A percentile compares a stretch with the other conserved stretches of the same genome.
Conservation (phyloP, 164 flowering plant genomes). For the Aristolochia californica region DNA sequence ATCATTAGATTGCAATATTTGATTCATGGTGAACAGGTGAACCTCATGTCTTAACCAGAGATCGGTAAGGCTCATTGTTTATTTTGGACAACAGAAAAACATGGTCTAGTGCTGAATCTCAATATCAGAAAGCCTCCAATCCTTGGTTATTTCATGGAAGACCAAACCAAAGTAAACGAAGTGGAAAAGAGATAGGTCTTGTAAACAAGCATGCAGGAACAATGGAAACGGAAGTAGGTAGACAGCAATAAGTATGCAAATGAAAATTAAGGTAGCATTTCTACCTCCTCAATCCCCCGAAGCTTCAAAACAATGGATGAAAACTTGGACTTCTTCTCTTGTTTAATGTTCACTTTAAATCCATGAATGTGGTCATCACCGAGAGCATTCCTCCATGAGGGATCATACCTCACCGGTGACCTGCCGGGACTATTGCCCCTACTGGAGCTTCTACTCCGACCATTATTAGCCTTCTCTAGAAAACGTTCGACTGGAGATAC, state of each 20-base stretch:
- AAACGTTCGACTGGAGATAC: slow-evolving; percentile 82
- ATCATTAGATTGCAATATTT: too few species aligned
- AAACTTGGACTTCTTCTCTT: slow-evolving; percentile 86
- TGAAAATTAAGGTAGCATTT: not conserved
- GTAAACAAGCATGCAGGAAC: not conserved
- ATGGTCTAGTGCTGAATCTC: not conserved
- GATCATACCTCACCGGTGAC: slow-evolving; percentile 64
- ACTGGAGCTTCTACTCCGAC: slow-evolving; percentile 86
- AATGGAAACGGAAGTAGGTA: not conserved
- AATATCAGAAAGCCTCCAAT: not conserved
- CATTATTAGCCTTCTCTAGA: slow-evolving; percentile 66
- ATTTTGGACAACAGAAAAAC: too few species aligned
- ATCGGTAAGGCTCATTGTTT: too few species aligned
- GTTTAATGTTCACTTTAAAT: slow-evolving; percentile 84
- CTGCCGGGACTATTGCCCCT: slow-evolving; percentile 89
- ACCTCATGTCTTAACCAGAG: too few species aligned
- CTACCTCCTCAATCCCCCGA: slow-evolving; percentile 94
- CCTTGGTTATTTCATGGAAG: not conserved
- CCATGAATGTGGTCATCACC: slow-evolving; percentile 64
- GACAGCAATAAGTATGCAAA: not conserved
- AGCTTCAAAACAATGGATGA: slow-evolving; percentile 89
- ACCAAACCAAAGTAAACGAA: not conserved
- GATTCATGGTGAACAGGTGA: too few species aligned
- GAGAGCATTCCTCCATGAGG: slow-evolving; percentile 31
- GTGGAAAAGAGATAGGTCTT: not conserved